Evolutionary conservation across 805 yeast genomes (phyloP), one percentile per base, ranked within the genome.

Genomic region (Metschnikowia koreensis): DNA sequence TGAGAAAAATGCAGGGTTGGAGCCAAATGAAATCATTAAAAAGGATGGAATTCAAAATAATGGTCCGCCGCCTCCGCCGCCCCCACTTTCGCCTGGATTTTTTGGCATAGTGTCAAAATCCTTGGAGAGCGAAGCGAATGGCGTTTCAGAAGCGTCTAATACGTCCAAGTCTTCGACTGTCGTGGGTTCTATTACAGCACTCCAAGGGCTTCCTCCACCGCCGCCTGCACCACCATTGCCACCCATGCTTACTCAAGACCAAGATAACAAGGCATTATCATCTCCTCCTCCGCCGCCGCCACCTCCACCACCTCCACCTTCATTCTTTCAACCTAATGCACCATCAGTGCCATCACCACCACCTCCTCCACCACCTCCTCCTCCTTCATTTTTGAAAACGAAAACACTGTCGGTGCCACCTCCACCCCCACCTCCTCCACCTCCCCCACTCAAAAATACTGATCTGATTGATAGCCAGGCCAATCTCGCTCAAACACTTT

Each of bases 201-300:
- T 12, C 3, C 34, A 17, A 8, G 34, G 29, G 10, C 13, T 31
- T 10, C 34, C 34, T 8, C 29, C 31, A 12, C 17, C 41, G 8
- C 48, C 48, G 26, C 51, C 53, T 7, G 54, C 56, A 15, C 49
- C 57, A 17, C 53, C 51, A 2, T 44, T 44, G 16, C 51, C 53
- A 1, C 10, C 41, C 26, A 16, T 41, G 26, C 47, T 42, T 22
- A 17, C n/a, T 7, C 22, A 15, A 7, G 11, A 11, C 4, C 16
- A 6, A 6, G 36, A 28, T 7, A 9, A 12, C 15, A n/a, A 29
- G 9, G 22, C 41, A 2, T 44, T 59, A 12, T 55, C 60, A 10
- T 55, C 61, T 5, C 56, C 60, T 3, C 65, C 61, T 26, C 65
- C 66, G 16, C 60, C 61, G 7, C 59, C 62, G 6, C 59, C 62